Evolutionary conservation across 768 basidiomycete species (phyloP), one percentile per base, ranked within the genome.

Genomic region (Podaxis rugospora): DNA sequence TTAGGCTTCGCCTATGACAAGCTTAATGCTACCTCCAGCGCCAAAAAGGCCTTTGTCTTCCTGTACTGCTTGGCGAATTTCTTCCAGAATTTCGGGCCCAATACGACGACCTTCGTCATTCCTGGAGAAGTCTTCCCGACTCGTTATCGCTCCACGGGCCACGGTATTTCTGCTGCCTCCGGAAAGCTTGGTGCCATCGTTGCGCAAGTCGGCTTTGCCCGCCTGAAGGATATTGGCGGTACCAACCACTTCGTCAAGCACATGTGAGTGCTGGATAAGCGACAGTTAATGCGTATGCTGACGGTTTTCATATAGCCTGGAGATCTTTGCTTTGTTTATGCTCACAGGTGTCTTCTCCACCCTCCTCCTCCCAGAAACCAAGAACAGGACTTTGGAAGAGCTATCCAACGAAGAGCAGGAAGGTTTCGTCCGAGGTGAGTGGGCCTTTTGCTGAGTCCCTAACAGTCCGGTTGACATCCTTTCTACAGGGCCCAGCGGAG

Each of bases 81-180:
- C 77, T 92, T 93, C 88, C 88, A 91, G 76, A 93, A 93, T 75
- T 93, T 92, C 63, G 92, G 90, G 1, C 89, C 88, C 9, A 91
- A 92, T 66, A 82, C 82, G 0, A 93, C 90, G 0, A 92, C 91
- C 0, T 93, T 94, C 71, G 61, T 93, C 57, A 76, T 93, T 3
- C 91, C 92, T 0, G 90, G 89, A 64, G 93, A 95, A 70, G 82
- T 78, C 25, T 94, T 92, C 84, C 92, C 92, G 1, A 95, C 92
- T 1, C 89, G 93, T 51, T 93, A 93, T 72, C 86, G 93, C 63
- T 91, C 90, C 5, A 92, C 91, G 4, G 88, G 83, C 10, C 89
- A 93, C 67, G 92, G 92, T 72, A 89, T 94, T 66, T 87, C 87
- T 11, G 92, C 92, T 1, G 92, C 91, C 14, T 81, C 80, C 54